Evolutionary conservation across 805 yeast genomes (phyloP), one percentile per base, ranked within the genome.

Genomic region (Wickerhamiella lipophila): DNA sequence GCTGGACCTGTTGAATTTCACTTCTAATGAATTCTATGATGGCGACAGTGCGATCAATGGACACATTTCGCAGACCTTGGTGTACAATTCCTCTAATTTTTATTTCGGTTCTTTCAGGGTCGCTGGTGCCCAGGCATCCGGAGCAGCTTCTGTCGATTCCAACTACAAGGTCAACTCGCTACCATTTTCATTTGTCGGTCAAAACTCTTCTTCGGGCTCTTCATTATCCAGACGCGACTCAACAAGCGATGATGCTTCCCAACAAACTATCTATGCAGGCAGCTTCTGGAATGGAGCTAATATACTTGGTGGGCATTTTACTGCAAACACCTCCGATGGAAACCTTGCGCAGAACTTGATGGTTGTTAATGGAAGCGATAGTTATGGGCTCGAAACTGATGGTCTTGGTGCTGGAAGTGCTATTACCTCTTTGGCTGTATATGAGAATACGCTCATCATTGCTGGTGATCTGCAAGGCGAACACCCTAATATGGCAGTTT

Each of bases 301-400:
- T 36, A 73, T 75, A 0, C 63, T 82, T 44, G 87, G 83, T 7
- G 92, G 89, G 18, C 61, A 65, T 2, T 78, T 80, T 57, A 60
- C 57, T 7, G 68, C 69, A 6, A 35, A 36, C n/a, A 53, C 61
- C 3, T 56, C 56, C 3, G 58, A 62, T 29, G 60, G 57, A 9
- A 52, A 60, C 0, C 40, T 49, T 6, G 65, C 61, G 12, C 32
- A 52, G 19, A 58, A 64, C 30, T 49, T 68, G 12, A 53, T 65
- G 13, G 52, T 68, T 18, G 50, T 58, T 15, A 57, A 64, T 55
- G 59, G 56, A 23, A 56, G n/a, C 41, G 53, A 22, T 53, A 59
- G 26, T 18, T 19, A 27, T 7, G 54, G 52, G 3, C 49, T 49
- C 11, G 61, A 65, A 1, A 42, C 61, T 1, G 42, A 55, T 19